phyloP scores from a whole-genome alignment of 75 land plant species.

The Selaginella moellendorffii region DNA sequence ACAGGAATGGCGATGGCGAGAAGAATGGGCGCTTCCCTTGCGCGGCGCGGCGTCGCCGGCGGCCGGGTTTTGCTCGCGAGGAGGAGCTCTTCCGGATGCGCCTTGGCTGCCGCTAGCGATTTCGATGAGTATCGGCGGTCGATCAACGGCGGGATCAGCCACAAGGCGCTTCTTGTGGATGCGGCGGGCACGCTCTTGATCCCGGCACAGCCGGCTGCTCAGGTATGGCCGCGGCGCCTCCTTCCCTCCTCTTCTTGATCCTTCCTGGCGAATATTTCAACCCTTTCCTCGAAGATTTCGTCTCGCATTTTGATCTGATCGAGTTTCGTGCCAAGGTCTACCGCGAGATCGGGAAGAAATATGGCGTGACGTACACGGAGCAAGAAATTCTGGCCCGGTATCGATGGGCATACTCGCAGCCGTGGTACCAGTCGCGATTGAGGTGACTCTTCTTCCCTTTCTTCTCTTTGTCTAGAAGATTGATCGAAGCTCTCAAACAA shows the following conservation, averaged over 20 bases:
- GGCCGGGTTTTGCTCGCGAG: too few relatives aligned
- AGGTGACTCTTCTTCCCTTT: conserved; percentile 25
- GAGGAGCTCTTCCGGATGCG: too few relatives aligned
- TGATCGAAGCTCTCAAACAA: neutral
- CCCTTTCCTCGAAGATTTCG: neutral
- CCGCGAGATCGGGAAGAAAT: conserved; percentile 58
- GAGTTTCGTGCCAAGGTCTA: conserved; percentile 35
- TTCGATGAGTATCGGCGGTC: conserved; percentile 22
- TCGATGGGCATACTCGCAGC: conserved; percentile 74
- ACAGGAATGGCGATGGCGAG: too few relatives aligned
- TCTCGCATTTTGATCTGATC: neutral
- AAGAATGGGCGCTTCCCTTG: too few relatives aligned
- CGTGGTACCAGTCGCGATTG: conserved; percentile 62
- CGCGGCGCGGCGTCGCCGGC: too few relatives aligned
- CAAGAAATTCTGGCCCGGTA: conserved; percentile 55
- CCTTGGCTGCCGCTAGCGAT: neutral
- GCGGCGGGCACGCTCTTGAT: conserved; percentile 76
- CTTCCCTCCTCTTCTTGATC: neutral
- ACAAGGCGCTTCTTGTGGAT: conserved; percentile 72
- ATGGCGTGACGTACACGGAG: conserved; percentile 68
- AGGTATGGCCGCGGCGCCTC: too few relatives aligned
- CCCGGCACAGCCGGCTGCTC: conserved; percentile 83
- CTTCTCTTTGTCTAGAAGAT: neutral
- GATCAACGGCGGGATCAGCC: conserved; percentile 46
- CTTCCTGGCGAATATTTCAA: neutral